Evolutionary conservation across 2,329 filamentous ascomycete genomes (phyloP).

Genomic region (Fusarium sp.): DNA sequence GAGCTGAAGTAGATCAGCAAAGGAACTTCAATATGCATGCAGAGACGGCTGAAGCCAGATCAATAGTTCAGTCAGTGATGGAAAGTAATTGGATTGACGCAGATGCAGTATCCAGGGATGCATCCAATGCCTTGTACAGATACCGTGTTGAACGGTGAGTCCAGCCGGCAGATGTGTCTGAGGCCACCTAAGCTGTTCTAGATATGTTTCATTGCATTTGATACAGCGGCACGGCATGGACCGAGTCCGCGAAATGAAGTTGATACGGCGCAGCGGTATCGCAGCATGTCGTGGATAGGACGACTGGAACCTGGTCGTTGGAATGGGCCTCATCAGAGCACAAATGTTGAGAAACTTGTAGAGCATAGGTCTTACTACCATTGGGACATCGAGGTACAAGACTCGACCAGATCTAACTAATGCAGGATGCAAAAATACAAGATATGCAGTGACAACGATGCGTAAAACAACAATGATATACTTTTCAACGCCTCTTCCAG

Average conservation of each 20-base stretch:
- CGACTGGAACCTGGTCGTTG: background rate
- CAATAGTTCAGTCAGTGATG: background rate
- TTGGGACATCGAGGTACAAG: rapidly evolving
- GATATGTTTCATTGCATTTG: background rate
- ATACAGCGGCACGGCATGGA: background rate
- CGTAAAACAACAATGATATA: background rate
- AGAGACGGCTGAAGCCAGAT: background rate
- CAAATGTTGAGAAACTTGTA: background rate
- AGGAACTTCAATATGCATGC: background rate
- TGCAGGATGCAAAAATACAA: background rate
- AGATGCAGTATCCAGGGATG: background rate
- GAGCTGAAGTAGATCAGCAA: background rate
- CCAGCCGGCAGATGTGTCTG: background rate
- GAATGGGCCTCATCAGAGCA: background rate
- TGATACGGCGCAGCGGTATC: background rate
- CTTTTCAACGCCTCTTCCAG: constrained; percentile 32
- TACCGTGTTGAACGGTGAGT: background rate
- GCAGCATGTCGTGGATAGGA: background rate
- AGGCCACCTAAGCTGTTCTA: background rate
- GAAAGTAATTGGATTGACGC: background rate
- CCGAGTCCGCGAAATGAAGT: background rate
- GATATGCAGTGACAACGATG: rapidly evolving
- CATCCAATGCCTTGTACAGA: background rate
- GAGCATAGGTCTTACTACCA: background rate
- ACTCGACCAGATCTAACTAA: background rate